Percentiles rank a stretch among this genome's conserved stretches.
These are phyloP conservation scores for Carallia pectinifolia DNA, from an alignment of 345 rosid species.

Conservation along the genomic window DNA sequence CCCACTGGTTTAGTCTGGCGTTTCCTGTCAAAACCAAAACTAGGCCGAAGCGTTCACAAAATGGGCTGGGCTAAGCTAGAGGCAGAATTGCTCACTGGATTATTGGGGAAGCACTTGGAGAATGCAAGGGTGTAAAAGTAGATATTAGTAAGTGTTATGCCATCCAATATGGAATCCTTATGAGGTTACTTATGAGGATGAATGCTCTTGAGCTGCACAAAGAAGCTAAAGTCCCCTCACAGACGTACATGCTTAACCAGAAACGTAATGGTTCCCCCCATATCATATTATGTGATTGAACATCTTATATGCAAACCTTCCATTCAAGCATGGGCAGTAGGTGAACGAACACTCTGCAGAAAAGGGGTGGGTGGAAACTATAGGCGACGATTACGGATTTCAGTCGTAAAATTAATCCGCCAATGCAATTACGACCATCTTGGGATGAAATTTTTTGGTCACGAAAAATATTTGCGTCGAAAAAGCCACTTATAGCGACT, in stretches of 20 bases:
- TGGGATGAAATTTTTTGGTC: no score
- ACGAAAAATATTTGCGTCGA: no score
- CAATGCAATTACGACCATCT: no score
- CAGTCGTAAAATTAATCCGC: no score
- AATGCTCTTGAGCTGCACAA: no score
- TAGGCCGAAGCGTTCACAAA: not conserved
- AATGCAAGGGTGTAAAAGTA: not conserved
- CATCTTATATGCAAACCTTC: no score
- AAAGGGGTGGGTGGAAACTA: not conserved
- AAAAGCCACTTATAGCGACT: no score
- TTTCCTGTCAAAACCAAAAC: no score
- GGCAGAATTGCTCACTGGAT: not conserved
- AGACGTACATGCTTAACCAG: not conserved
- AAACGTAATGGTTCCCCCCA: not conserved
- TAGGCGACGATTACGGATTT: not conserved
- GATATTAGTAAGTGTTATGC: no score
- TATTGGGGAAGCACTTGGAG: not conserved
- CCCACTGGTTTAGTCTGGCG: no score
- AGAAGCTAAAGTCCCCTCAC: not conserved
- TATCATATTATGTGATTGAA: not conserved
- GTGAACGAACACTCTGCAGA: not conserved
- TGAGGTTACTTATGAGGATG: no score
- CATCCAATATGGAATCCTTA: not conserved
- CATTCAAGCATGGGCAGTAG: not conserved
- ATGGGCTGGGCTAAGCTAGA: not conserved